These are phyloP conservation scores for Daedaleopsis nitida DNA, from an alignment of 768 basidiomycete genomes.

Conservation along the genomic window DNA sequence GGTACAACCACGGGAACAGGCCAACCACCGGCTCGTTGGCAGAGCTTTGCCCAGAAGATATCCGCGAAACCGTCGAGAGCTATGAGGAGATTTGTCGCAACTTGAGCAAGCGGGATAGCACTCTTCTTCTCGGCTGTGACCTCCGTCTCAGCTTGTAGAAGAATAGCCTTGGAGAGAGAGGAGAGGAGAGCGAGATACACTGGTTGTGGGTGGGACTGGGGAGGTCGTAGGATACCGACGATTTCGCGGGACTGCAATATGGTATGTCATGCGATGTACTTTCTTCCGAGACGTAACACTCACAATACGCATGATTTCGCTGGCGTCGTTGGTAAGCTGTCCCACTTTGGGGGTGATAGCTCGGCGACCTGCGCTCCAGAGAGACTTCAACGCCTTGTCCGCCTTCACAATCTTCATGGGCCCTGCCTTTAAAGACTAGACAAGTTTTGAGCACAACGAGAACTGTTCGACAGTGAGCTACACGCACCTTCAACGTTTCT, in stretches of 20 bases:
- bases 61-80: constrained; percentile 60
- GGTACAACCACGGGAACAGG: constrained; percentile 69
- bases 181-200: constrained; percentile 80
- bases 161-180: constrained; percentile 84
- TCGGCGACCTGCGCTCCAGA: constrained; percentile 70
- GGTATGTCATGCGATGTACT: constrained; percentile 21
- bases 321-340: constrained; percentile 74
- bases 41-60: constrained; percentile 81
- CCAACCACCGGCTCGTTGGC: constrained; percentile 90
- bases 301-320: constrained; percentile 66
- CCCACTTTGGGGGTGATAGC: constrained; percentile 87
- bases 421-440: constrained; percentile 63
- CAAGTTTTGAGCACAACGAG: constrained; percentile 20
- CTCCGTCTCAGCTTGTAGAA: constrained; percentile 92
- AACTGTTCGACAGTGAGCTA: not conserved
- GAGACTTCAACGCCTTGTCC: constrained; percentile 52
- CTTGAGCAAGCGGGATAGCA: constrained; percentile 79
- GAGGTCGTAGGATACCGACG: constrained; percentile 41
- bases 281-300: constrained; percentile 27
- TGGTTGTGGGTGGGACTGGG: constrained; percentile 29
- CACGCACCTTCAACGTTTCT: constrained; percentile 51
- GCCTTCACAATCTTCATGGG: constrained; percentile 66
- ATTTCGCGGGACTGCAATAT: constrained; percentile 41
- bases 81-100: constrained; percentile 68
- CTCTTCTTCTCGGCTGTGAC: constrained; percentile 86